Percentiles rank a stretch among this genome's conserved stretches.
Evolutionary conservation across 164 flowering plant genomes (phyloP).

Genomic region (Stephania japonica): DNA sequence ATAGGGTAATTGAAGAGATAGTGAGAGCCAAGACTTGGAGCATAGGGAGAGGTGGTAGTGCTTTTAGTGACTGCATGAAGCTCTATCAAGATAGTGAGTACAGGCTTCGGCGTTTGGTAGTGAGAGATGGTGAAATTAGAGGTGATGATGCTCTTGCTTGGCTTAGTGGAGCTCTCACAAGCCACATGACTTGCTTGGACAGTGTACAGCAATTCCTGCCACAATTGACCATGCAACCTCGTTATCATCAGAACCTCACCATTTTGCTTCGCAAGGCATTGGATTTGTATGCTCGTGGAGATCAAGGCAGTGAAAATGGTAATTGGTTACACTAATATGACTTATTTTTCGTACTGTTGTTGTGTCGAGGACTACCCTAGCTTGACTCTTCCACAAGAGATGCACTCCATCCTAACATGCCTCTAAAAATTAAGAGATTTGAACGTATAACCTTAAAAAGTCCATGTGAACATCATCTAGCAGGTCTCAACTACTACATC

Average conservation of each 20-base stretch:
- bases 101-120: slow-evolving; percentile 22
- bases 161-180: slow-evolving; percentile 45
- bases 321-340: background rate
- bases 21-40: background rate
- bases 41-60: slow-evolving; percentile 1
- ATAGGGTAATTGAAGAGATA: background rate
- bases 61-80: slow-evolving; percentile 38
- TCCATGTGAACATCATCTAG: no score
- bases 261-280: slow-evolving; percentile 33
- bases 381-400: no score
- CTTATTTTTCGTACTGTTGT: no score
- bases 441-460: no score
- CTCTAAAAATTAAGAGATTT: no score
- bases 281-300: slow-evolving; percentile 21
- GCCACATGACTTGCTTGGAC: slow-evolving; percentile 56
- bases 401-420: no score
- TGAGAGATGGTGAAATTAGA: background rate
- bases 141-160: slow-evolving; percentile 41
- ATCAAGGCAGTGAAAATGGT: background rate
- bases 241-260: slow-evolving; percentile 30
- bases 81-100: slow-evolving; percentile 44
- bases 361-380: no score
- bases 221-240: background rate
- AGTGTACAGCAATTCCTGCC: slow-evolving; percentile 31
- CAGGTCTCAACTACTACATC: no score